These are phyloP conservation scores for Alternaria rosae DNA, from an alignment of 2,329 filamentous ascomycete species.

Conservation along the genomic window DNA sequence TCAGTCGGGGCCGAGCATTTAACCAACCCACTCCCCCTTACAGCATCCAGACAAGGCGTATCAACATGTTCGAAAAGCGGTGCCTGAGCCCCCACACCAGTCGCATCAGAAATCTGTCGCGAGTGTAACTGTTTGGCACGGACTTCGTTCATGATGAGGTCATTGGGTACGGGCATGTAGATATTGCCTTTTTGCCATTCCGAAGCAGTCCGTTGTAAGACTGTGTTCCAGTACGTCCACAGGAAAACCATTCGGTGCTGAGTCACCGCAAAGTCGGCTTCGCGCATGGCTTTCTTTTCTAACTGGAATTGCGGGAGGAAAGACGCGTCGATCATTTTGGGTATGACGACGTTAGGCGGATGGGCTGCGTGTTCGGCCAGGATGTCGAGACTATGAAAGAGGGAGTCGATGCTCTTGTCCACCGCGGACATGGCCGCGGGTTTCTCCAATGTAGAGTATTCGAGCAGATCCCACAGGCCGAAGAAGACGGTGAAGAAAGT, in stretches of 20 bases:
- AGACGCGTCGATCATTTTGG: constrained; percentile 45
- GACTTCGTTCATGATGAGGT: constrained; percentile 45
- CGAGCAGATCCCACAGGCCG: constrained; percentile 48
- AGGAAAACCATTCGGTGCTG: constrained; percentile 46
- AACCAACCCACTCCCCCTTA: background rate
- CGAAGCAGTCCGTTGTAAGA: constrained; percentile 36
- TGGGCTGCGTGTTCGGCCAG: constrained; percentile 36
- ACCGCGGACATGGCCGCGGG: constrained; percentile 40
- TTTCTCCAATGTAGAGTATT: constrained; percentile 40
- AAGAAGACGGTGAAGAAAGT: constrained; percentile 49
- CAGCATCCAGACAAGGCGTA: constrained; percentile 39
- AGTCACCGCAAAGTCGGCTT: constrained; percentile 36
- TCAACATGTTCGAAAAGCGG: constrained; percentile 46
- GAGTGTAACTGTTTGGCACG: constrained; percentile 43
- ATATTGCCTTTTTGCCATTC: constrained; percentile 42
- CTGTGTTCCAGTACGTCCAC: constrained; percentile 47
- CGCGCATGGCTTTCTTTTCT: constrained; percentile 28
- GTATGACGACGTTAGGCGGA: constrained; percentile 40
- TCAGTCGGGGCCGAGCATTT: constrained; percentile 42
- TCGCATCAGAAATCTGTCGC: constrained; percentile 42
- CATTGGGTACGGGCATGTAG: constrained; percentile 44
- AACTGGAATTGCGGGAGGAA: constrained; percentile 46
- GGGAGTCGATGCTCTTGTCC: constrained; percentile 40
- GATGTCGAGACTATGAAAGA: constrained; percentile 45
- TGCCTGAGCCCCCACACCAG: constrained; percentile 39